Conservation (phyloP, 495 filamentous ascomycete genomes). For the Neurospora sublineolata region DNA sequence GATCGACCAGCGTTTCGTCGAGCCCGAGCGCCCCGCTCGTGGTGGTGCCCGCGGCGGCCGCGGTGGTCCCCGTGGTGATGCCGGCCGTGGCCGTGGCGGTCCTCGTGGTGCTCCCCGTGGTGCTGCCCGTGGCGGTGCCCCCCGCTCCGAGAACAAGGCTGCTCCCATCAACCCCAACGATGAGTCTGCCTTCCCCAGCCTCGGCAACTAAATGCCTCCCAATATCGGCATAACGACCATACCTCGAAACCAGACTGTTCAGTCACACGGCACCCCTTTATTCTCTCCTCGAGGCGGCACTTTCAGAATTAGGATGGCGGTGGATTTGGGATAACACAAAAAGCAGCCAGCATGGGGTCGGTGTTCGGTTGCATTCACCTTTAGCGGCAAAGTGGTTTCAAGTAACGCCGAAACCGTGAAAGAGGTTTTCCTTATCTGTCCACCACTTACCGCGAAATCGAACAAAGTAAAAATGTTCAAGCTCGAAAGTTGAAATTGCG, state of each 20-base stretch:
- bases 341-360: constrained; percentile 8
- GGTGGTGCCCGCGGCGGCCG: constrained; percentile 45
- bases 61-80: constrained; percentile 36
- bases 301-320: not conserved
- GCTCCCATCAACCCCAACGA: constrained; percentile 51
- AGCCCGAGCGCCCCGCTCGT: constrained; percentile 44
- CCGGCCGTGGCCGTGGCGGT: constrained; percentile 37
- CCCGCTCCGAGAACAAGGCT: constrained; percentile 22
- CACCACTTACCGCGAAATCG: not conserved
- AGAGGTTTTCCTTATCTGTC: not conserved
- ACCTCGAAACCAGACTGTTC: not conserved
- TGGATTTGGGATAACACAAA: constrained; percentile 1
- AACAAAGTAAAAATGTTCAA: not conserved
- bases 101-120: constrained; percentile 37
- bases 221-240: not conserved
- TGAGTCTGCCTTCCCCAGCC: constrained; percentile 59
- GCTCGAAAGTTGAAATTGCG: not conserved
- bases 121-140: constrained; percentile 24
- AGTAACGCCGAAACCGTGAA: not conserved
- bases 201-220: constrained; percentile 38
- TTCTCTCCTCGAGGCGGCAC: not conserved
- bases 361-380: constrained; percentile 1
- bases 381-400: constrained; percentile 2
- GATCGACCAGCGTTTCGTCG: constrained; percentile 70
- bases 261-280: not conserved